Conservation (phyloP, 2,329 filamentous ascomycete species). For the Calonectria ilicicola region DNA sequence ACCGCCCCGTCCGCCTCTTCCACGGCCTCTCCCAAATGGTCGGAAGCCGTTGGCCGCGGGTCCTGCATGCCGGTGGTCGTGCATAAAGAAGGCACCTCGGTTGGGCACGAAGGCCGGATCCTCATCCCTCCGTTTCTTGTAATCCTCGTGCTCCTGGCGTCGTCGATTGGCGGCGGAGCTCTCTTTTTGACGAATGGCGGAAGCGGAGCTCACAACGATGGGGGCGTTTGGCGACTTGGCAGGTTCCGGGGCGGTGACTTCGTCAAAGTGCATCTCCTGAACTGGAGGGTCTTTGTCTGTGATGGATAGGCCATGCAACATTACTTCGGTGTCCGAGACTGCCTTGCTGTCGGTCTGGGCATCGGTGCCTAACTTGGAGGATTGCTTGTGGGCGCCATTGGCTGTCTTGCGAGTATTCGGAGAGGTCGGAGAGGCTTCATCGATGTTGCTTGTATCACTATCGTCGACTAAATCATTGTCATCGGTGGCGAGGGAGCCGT, state of each 20-base stretch:
- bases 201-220: conserved; percentile 66
- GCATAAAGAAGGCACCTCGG: conserved; percentile 95
- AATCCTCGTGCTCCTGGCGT: conserved; percentile 90
- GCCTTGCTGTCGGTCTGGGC: conserved; percentile 47
- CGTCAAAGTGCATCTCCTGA: conserved; percentile 62
- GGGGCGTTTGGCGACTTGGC: conserved; percentile 59
- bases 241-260: conserved; percentile 51
- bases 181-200: conserved; percentile 58
- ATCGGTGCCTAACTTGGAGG: conserved; percentile 51
- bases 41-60: conserved; percentile 82
- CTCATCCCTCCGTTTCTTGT: conserved; percentile 86
- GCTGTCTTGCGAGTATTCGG: conserved; percentile 55
- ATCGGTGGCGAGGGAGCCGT: conserved; percentile 72
- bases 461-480: conserved; percentile 70
- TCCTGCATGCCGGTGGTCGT: conserved; percentile 88
- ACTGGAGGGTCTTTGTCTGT: conserved; percentile 54
- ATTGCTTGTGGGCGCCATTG: conserved; percentile 55
- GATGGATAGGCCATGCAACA: conserved; percentile 67
- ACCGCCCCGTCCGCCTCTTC: conserved; percentile 70
- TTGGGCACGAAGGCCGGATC: conserved; percentile 96
- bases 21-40: conserved; percentile 76
- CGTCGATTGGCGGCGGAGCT: conserved; percentile 76
- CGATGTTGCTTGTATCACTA: conserved; percentile 74
- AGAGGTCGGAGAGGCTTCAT: conserved; percentile 65
- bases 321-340: conserved; percentile 67